These are phyloP conservation scores for Globisporangium apiculatum DNA, from an alignment of 352 stramenopile species.

Conservation along the genomic window DNA sequence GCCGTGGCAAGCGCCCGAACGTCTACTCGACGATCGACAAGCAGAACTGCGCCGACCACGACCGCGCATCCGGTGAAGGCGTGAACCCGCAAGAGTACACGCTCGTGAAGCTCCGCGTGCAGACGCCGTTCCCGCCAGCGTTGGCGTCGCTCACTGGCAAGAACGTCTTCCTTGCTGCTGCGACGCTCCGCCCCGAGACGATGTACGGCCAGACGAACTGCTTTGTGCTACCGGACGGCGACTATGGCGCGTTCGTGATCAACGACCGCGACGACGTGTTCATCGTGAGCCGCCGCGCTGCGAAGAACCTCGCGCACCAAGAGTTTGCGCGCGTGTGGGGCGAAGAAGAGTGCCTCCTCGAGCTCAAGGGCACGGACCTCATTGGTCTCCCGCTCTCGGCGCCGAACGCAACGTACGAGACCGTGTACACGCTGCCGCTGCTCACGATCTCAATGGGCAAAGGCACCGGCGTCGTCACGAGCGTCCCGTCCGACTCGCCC, in stretches of 20 bases:
- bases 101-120: constrained; percentile 95
- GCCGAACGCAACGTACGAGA: constrained; percentile 96
- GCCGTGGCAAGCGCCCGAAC: constrained; percentile 96
- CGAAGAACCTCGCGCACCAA: constrained; percentile 95
- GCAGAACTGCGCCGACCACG: constrained; percentile 99
- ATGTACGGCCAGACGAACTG: constrained; percentile 99
- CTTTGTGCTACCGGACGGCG: constrained; percentile 97
- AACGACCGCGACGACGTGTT: constrained; percentile 93
- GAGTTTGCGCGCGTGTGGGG: constrained; percentile 86
- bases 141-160: constrained; percentile 73
- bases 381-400: constrained; percentile 94
- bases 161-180: constrained; percentile 96
- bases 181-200: constrained; percentile 98
- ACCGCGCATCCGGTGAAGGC: constrained; percentile 96
- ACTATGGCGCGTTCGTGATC: constrained; percentile 98
- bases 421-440: constrained; percentile 98
- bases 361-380: constrained; percentile 95
- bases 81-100: constrained; percentile 99
- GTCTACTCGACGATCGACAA: constrained; percentile 98
- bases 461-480: constrained; percentile 98
- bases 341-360: constrained; percentile 81
- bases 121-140: constrained; percentile 76
- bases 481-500: constrained; percentile 97
- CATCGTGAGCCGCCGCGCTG: constrained; percentile 91
- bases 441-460: constrained; percentile 99